Conservation (phyloP, 2,329 filamentous ascomycete species). For the Exophiala xenobiotica region DNA sequence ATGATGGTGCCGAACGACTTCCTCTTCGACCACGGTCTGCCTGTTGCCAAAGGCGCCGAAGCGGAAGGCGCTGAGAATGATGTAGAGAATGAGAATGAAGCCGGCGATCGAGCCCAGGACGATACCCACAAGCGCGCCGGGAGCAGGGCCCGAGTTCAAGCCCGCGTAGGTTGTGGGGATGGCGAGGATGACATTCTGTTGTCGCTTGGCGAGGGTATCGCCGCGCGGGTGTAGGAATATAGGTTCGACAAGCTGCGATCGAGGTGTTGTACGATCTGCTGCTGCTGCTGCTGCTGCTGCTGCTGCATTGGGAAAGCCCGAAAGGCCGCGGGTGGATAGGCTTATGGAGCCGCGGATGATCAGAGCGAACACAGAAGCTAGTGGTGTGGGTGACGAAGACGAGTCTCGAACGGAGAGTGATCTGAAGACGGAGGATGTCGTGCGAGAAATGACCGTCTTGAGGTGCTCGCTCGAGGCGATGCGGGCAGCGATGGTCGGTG, state of each 20-base stretch:
- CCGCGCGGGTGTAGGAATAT: constrained; percentile 9
- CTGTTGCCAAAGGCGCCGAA: constrained; percentile 8
- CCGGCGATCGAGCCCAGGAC: constrained; percentile 50
- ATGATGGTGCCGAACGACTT: constrained; percentile 22
- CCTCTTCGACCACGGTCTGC: constrained; percentile 19
- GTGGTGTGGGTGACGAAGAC: constrained; percentile 10
- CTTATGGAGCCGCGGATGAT: constrained; percentile 19
- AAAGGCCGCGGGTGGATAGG: constrained; percentile 16
- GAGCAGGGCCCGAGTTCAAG: constrained; percentile 52
- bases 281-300: neutral
- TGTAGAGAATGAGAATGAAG: constrained; percentile 54
- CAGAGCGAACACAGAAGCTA: constrained; percentile 29
- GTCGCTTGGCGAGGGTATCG: constrained; percentile 23
- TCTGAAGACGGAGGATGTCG: constrained; percentile 15
- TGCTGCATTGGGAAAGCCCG: neutral
- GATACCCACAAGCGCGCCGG: constrained; percentile 47
- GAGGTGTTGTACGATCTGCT: constrained; percentile 1
- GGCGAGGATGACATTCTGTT: constrained; percentile 39
- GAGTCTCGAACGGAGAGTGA: constrained; percentile 8
- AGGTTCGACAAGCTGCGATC: constrained; percentile 8
- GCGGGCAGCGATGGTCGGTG: constrained; percentile 15
- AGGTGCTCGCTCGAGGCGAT: constrained; percentile 12
- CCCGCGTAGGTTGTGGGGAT: constrained; percentile 63
- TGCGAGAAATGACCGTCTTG: constrained; percentile 11
- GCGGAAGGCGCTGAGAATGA: constrained; percentile 37